These are phyloP conservation scores for Ensete glaucum DNA, from an alignment of 176 grass and related monocot genomes.

Conservation along the genomic window DNA sequence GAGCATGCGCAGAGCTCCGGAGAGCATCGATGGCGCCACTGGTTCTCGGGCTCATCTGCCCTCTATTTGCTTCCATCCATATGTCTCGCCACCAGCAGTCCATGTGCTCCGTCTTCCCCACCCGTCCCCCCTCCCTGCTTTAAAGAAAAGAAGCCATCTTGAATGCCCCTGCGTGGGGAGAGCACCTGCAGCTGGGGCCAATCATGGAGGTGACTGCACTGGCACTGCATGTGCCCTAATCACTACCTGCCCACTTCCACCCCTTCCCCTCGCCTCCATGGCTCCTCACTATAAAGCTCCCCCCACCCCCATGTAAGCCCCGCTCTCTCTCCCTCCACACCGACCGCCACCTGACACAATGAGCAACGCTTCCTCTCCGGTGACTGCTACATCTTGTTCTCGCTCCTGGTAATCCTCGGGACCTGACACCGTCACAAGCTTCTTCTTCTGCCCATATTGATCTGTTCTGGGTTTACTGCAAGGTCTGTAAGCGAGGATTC, in stretches of 20 bases:
- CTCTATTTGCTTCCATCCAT: too few relatives aligned
- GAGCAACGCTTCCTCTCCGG: constrained; percentile 3
- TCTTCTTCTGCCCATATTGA: not conserved
- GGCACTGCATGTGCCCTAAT: constrained; percentile 48
- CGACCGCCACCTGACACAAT: not conserved
- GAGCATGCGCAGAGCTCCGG: too few relatives aligned
- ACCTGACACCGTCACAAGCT: too few relatives aligned
- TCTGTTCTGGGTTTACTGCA: not conserved
- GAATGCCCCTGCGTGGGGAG: constrained; percentile 3
- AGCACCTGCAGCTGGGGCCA: not conserved
- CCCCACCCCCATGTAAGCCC: not conserved
- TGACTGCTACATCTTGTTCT: not conserved
- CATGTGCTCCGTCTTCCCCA: constrained; percentile 38
- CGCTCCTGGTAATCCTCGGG: constrained; percentile 4
- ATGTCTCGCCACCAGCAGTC: constrained; percentile 26
- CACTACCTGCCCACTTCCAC: constrained; percentile 21
- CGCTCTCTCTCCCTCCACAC: not conserved
- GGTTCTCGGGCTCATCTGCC: too few relatives aligned
- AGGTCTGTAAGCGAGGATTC: constrained; percentile 98
- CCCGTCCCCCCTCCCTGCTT: not conserved
- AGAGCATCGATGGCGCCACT: too few relatives aligned
- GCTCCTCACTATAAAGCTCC: not conserved
- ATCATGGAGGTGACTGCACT: constrained; percentile 21
- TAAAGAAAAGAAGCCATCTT: constrained; percentile 43
- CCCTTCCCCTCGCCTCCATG: not conserved